These are phyloP conservation scores for Aspergillus caelatus DNA, from an alignment of 2,329 filamentous ascomycete genomes.

Conservation along the genomic window DNA sequence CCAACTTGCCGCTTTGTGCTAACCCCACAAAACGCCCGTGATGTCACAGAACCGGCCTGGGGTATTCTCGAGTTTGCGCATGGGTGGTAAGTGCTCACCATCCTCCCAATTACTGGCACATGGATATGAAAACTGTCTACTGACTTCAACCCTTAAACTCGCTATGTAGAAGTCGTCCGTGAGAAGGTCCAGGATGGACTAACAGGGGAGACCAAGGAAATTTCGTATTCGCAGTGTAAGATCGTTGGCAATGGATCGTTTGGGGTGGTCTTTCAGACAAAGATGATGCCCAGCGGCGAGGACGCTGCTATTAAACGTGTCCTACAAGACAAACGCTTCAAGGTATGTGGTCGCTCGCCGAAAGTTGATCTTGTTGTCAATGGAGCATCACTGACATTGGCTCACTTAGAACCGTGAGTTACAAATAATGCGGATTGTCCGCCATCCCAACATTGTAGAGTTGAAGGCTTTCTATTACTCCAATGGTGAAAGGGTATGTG, in stretches of 20 bases:
- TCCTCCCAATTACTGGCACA: constrained; percentile 26
- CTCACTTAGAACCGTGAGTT: constrained; percentile 84
- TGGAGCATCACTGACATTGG: background rate
- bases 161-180: constrained; percentile 80
- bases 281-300: constrained; percentile 95
- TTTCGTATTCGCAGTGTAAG: constrained; percentile 99
- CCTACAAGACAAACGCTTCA: constrained; percentile 98
- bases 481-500: constrained; percentile 89
- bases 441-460: constrained; percentile 98
- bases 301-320: constrained; percentile 99
- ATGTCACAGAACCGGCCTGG: constrained; percentile 94
- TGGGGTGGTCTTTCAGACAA: constrained; percentile 98
- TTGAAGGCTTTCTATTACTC: constrained; percentile 99
- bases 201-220: constrained; percentile 92
- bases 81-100: constrained; percentile 79
- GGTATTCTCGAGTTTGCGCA: constrained; percentile 85
- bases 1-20: constrained; percentile 20
- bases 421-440: constrained; percentile 99
- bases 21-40: constrained; percentile 37
- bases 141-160: constrained; percentile 19
- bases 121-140: constrained; percentile 18
- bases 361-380: background rate
- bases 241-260: constrained; percentile 99
- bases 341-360: constrained; percentile 61
- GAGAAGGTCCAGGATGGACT: constrained; percentile 99